Conservation (phyloP, 805 yeast genomes). For the Cyberlindnera lachancei region DNA sequence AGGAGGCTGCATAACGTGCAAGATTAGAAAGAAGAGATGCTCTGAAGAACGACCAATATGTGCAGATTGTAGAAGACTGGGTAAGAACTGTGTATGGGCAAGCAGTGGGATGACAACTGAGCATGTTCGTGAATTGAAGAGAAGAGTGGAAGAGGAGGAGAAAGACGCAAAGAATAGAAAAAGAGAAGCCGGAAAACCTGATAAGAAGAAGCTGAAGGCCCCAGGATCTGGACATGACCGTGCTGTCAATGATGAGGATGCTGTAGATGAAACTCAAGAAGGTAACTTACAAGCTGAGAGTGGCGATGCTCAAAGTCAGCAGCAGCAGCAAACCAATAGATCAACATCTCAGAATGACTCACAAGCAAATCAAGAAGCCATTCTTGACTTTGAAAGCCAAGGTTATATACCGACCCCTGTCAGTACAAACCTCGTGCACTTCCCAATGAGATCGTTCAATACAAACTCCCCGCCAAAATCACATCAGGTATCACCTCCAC, state of each 20-base stretch:
- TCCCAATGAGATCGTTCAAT: slow-evolving; percentile 8
- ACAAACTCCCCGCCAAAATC: slow-evolving; percentile 5
- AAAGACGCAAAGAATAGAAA: slow-evolving; percentile 7
- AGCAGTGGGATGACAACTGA: slow-evolving; percentile 32
- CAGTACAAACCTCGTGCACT: slow-evolving; percentile 13
- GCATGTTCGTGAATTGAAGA: slow-evolving; percentile 20
- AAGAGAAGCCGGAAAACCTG: slow-evolving; percentile 2
- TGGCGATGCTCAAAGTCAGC: too few species aligned
- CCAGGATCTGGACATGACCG: too few species aligned
- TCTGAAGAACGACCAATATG: slow-evolving; percentile 67
- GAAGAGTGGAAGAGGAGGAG: slow-evolving; percentile 21
- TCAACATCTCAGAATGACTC: too few species aligned
- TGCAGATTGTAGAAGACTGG: slow-evolving; percentile 56
- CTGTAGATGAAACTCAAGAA: background rate
- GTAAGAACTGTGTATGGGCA: slow-evolving; percentile 66
- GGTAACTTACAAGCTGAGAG: background rate
- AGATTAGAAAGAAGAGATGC: slow-evolving; percentile 64
- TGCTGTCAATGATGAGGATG: background rate
- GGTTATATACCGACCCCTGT: slow-evolving; percentile 18
- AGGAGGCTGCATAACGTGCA: slow-evolving; percentile 65
- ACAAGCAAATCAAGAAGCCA: slow-evolving; percentile 4
- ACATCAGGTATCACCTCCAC: background rate
- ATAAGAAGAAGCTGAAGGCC: slow-evolving; percentile 1
- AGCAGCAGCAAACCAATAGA: too few species aligned
- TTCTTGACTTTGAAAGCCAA: slow-evolving; percentile 8